Conservation (phyloP, 1,139 yeast genomes). For the Magnusiomyces magnusii region DNA sequence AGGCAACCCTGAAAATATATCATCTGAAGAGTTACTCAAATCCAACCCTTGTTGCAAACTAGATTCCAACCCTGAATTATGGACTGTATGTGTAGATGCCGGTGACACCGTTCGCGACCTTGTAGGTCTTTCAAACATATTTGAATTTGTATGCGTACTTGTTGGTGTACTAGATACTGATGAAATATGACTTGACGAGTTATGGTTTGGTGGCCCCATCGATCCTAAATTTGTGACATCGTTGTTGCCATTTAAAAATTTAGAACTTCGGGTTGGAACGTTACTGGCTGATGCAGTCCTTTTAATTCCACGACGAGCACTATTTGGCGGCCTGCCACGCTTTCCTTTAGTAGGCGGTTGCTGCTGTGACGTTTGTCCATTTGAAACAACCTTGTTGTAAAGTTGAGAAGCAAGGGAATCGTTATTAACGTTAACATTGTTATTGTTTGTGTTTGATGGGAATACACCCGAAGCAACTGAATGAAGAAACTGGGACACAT, state of each 20-base stretch:
- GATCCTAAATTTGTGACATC: not conserved
- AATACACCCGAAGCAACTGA: not conserved
- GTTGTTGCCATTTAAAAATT: not conserved
- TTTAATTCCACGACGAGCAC: not conserved
- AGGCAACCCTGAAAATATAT: not conserved
- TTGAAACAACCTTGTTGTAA: not conserved
- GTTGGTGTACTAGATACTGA: not conserved
- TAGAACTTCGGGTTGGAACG: not conserved
- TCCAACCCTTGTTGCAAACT: not conserved
- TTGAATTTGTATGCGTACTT: not conserved
- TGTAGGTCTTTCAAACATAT: not conserved
- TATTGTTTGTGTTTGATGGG: not conserved
- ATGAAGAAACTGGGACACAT: not conserved
- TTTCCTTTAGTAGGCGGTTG: not conserved
- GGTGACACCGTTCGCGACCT: not conserved
- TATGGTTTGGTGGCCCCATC: not conserved
- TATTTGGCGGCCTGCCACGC: constrained; percentile 5
- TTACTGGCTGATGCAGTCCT: not conserved
- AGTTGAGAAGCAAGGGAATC: not conserved
- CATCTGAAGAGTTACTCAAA: not conserved
- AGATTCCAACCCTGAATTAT: not conserved
- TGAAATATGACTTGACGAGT: not conserved
- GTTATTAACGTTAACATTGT: not conserved
- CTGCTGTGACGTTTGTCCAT: not conserved
- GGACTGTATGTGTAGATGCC: not conserved